Evolutionary conservation across 331 rosid genomes (phyloP).

Genomic region (Pyracantha coccinea): DNA sequence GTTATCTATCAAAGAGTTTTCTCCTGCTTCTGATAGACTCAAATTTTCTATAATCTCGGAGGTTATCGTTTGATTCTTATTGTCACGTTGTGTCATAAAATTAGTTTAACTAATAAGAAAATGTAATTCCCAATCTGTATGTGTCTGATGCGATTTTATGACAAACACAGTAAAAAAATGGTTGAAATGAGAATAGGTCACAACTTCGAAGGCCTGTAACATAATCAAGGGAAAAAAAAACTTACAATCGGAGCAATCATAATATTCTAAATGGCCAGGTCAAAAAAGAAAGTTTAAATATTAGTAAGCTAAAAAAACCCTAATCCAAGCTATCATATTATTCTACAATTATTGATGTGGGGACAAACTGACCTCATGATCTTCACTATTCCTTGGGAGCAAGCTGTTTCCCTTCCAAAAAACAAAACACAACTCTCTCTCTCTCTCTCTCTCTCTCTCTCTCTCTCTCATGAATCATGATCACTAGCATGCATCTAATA

Average conservation of each 20-base stretch:
- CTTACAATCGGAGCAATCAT: not conserved
- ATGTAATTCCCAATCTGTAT: not conserved
- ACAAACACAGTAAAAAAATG: not conserved
- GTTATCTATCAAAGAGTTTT: not conserved
- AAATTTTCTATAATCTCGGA: not conserved
- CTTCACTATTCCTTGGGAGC: conserved; percentile 30
- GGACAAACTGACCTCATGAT: conserved; percentile 43
- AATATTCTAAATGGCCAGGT: conserved; percentile 15
- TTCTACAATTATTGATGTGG: conserved; percentile 83
- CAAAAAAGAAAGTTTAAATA: conserved; percentile 23
- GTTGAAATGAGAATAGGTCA: not conserved
- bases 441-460: conserved; percentile 12
- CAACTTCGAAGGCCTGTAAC: not conserved
- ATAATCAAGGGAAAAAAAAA: not conserved
- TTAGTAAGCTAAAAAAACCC: conserved; percentile 19
- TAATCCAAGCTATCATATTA: conserved; percentile 41
- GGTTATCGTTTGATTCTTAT: not conserved
- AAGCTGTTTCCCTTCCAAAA: conserved; percentile 58
- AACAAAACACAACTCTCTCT: conserved; percentile 14
- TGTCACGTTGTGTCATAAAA: not conserved
- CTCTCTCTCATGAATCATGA: conserved; percentile 37
- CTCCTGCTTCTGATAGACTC: not conserved
- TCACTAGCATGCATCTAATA: conserved; percentile 37
- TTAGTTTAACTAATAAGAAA: not conserved
- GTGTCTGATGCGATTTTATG: too few relatives aligned